Base-by-base conservation (phyloP, 176 grass and related monocot species). In the Juncus effusus region DNA sequence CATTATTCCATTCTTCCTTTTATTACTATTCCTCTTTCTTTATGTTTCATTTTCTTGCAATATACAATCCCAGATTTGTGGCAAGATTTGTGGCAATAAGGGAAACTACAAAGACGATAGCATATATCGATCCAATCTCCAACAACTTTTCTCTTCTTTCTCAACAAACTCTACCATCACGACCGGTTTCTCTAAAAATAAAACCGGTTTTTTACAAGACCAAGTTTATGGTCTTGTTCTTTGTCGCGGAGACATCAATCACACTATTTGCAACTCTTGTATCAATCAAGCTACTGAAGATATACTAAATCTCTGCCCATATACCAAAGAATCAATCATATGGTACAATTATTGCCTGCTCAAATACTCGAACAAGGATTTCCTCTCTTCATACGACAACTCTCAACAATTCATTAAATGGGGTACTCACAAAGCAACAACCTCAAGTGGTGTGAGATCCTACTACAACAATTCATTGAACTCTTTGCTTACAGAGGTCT, bases 81-180 rank as follows among this genome's bases (percentile, higher is more conserved):
- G 67, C 13, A 59, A 56, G 41, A 55, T 16, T 6, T 85, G 77
- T 13, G 66, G 67, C 13, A 59, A 28, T 28, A 28, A 51, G 59
- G 54, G 55, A 35, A 59, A 13, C 37, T 91, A 62, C 74, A 44
- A 62, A 19, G 69, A 44, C 6, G 67, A 76, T 51, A 78, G 80
- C 64, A 60, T 67, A 42, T 91, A 81, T 72, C 39, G 69, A n/a
- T 42, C 77, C 36, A 91, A 81, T 54, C 87, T 91, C 38, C 47
- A 50, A 40, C n/a, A 0, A 7, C 69, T 86, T 7, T 60, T 82
- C 54, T 64, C 73, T 35, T 19, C 36, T 38, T 59, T 90, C 52
- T 28, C 64, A 56, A 14, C 15, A 5, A 69, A 58, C 1, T 28
- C 19, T 28, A 28, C 19, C 15, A 62, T 75, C 10, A 36, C 51